Base-by-base conservation (phyloP, 768 basidiomycete genomes). In the Amanita pseudoporphyria region DNA sequence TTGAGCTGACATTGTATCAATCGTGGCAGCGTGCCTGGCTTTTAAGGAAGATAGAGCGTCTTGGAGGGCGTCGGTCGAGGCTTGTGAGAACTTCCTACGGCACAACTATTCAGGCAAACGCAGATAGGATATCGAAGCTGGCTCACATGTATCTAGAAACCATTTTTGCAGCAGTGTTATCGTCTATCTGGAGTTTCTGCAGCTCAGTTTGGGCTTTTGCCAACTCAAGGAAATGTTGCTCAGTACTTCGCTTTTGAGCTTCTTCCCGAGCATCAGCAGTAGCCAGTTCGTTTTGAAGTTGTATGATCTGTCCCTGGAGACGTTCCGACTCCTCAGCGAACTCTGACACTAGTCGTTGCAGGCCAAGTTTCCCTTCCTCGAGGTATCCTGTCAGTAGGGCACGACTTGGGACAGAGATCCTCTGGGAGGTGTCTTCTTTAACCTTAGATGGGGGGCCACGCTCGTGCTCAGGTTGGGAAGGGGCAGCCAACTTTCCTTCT, bases 71-170 rank as follows among this genome's bases (percentile, higher is more conserved):
- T 85, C 73, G 3, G 82, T 84, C 6, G 84, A 79, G 1, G 76
- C 69, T 59, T 92, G 88, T 2, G 87, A 88, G 64, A 90, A 92
- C 62, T 81, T 84, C 88, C 88, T 89, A 53, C 21, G 2, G 10
- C 18, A 13, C 9, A 42, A 49, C 24, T 45, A 18, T 39, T 43
- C 9, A 35, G 13, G 24, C 46, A 5, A 19, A n/a, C 32, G 24
- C 13, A 42, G 51, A 19, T 31, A 48, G 22, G 21, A 31, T 35
- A 14, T 7, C 32, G 38, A 9, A 21, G 32, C 13, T 39, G 13
- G 69, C 81, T 49, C 56, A 88, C 88, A 90, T 91, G 61, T 91
- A 91, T 32, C 85, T 77, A 22, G 86, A 78, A 24, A 92, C 88
- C 78, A 90, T 85, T 57, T 81, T 85, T 10, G 82, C 81, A 2